Evolutionary conservation across 768 basidiomycete species (phyloP), one percentile per base, ranked within the genome.

Genomic region (Infundibulicybe gibba): DNA sequence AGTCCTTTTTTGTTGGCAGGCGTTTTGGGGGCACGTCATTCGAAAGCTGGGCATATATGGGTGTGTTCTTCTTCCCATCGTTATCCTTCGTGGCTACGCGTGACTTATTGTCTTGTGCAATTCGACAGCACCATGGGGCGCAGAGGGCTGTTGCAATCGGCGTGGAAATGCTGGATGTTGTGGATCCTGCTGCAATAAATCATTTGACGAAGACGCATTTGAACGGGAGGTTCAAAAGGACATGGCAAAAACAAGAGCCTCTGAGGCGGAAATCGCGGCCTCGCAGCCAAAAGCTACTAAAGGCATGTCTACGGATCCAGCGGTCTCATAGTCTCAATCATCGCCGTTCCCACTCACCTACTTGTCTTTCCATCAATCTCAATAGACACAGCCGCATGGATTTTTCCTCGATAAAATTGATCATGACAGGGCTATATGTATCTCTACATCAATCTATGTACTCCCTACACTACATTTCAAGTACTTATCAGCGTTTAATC

Each of bases 191-290:
- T 77, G 67, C 47, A 56, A 59, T 15, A 55, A 67, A 9, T 70
- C 69, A 2, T 76, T 76, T 55, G 63, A 76, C 52, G 70, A 71
- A 33, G 77, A 79, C 49, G 59, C 55, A 1, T 71, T 76, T 53
- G 73, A 74, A 15, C 61, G 56, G 37, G 57, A 68, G 34, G 61
- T 68, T 9, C 52, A 61, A 40, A 64, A 63, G 49, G 69, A 76
- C 48, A 49, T 68, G 63, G 65, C 62, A 33, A 66, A 61, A 48
- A 71, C 71, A 0, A 58, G 61, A 42, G 68, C 66, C 38, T 53
- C 61, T 11, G 61, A 62, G 39, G 59, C 58, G 30, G 19, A 42
- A 33, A 43, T 38, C n/a, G 51, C 41, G 19, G 47, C n/a, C 3
- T 42, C 55, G n/a, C 63, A 70, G 42, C 56, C 61, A 3, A 43